phyloP scores from a whole-genome alignment of 208 protist species.

The Blechomonas ayalai region DNA sequence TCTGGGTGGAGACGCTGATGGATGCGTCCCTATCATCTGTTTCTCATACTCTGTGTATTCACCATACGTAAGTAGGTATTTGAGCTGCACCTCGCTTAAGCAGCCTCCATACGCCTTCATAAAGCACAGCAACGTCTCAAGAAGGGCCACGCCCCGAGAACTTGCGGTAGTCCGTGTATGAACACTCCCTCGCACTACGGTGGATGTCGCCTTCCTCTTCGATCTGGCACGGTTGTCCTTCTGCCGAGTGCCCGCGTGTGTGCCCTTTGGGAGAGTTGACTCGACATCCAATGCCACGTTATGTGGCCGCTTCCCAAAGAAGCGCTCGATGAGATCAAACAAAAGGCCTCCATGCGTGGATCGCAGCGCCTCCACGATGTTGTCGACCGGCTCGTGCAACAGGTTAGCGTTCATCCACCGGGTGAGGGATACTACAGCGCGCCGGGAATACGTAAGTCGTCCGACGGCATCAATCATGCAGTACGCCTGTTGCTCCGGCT shows the following conservation, averaged over 20 bases:
- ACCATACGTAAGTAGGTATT: slow-evolving; percentile 75
- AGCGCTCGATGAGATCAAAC: slow-evolving; percentile 53
- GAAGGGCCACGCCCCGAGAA: slow-evolving; percentile 9
- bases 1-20: neutral
- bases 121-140: slow-evolving; percentile 60
- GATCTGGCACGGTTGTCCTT: neutral
- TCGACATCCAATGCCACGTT: neutral
- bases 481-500: too few relatives aligned
- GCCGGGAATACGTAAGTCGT: slow-evolving; percentile 1
- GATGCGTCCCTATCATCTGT: neutral
- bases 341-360: slow-evolving; percentile 43
- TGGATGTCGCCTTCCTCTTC: neutral
- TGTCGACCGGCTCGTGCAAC: slow-evolving; percentile 39
- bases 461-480: neutral
- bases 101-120: slow-evolving; percentile 71
- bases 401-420: slow-evolving; percentile 77
- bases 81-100: slow-evolving; percentile 54
- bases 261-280: neutral
- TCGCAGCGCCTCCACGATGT: slow-evolving; percentile 54
- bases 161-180: neutral
- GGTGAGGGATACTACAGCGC: slow-evolving; percentile 33
- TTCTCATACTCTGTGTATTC: slow-evolving; percentile 42
- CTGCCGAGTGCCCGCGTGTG: neutral
- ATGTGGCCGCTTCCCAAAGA: slow-evolving; percentile 50
- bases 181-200: neutral